A percentile compares a stretch with the other conserved stretches of the same genome.
These are phyloP conservation scores for Saussurea involucrata DNA, from an alignment of 129 eudicot species.

Conservation along the genomic window DNA sequence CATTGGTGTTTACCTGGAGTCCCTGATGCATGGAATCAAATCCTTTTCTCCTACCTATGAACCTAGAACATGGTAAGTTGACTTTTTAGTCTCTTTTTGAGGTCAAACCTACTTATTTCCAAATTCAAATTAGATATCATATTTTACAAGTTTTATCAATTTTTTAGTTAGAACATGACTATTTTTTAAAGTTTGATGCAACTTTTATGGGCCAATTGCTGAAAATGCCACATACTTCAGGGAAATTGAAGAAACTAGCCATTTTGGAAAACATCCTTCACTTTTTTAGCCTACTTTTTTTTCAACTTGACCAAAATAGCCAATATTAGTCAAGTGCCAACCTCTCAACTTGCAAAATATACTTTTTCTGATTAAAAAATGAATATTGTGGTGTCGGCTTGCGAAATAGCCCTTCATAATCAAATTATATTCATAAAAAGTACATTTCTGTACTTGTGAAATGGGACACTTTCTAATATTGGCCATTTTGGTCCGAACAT, in stretches of 20 bases:
- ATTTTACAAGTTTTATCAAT: not conserved
- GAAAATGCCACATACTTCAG: not conserved
- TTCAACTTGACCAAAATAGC: not conserved
- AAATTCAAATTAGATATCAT: constrained; percentile 13
- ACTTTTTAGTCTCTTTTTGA: not conserved
- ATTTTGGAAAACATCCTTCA: not conserved
- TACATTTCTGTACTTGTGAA: too few relatives aligned
- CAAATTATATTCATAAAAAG: too few relatives aligned
- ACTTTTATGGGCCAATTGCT: not conserved
- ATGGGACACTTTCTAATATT: too few relatives aligned
- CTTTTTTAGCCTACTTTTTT: not conserved
- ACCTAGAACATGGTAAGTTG: not conserved
- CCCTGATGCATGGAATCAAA: constrained; percentile 94
- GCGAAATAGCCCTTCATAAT: too few relatives aligned
- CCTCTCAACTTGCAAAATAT: too few relatives aligned
- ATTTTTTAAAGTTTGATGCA: not conserved
- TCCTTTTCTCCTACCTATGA: constrained; percentile 47
- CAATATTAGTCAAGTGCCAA: not conserved
- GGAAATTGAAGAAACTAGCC: not conserved
- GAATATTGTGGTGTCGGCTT: too few relatives aligned
- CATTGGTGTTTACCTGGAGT: constrained; percentile 99
- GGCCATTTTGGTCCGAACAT: too few relatives aligned
- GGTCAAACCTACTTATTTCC: not conserved
- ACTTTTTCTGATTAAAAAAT: too few relatives aligned
- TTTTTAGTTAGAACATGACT: not conserved